phyloP scores from a whole-genome alignment of 768 basidiomycete genomes.

The Kwoniella sp. region DNA sequence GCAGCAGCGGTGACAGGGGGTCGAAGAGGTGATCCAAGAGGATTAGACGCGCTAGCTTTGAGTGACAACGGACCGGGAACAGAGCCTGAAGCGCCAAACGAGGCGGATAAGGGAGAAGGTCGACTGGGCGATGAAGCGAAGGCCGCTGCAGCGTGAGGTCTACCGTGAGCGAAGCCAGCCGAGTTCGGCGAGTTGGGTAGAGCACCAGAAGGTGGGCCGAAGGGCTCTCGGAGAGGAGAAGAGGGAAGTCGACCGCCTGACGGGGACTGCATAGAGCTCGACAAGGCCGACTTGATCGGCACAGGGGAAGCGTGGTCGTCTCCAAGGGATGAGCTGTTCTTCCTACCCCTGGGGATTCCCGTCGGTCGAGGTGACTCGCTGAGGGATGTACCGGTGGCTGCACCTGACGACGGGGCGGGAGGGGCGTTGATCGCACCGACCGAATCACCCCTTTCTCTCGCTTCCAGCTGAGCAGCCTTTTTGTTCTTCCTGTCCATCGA shows the following conservation, averaged over 20 bases:
- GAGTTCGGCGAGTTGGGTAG: constrained; percentile 37
- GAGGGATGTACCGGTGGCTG: constrained; percentile 8
- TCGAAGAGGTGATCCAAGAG: constrained; percentile 32
- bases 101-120: constrained; percentile 54
- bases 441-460: constrained; percentile 31
- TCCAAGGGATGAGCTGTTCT: constrained; percentile 16
- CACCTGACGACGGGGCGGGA: constrained; percentile 15
- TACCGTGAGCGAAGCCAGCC: constrained; percentile 37
- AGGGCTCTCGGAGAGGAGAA: constrained; percentile 48
- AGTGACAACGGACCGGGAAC: constrained; percentile 53
- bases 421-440: constrained; percentile 17
- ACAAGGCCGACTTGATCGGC: constrained; percentile 45
- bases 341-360: constrained; percentile 19
- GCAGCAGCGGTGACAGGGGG: constrained; percentile 38
- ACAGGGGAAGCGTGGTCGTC: constrained; percentile 43
- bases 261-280: constrained; percentile 43
- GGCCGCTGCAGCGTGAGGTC: constrained; percentile 20
- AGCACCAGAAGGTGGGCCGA: constrained; percentile 44
- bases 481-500: constrained; percentile 98
- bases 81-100: constrained; percentile 54
- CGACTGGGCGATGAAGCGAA: constrained; percentile 54
- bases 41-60: constrained; percentile 26
- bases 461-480: constrained; percentile 55
- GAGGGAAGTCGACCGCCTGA: constrained; percentile 30
- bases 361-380: constrained; percentile 13